phyloP scores from a whole-genome alignment of 495 filamentous ascomycete genomes.

The Penicillium manginii region DNA sequence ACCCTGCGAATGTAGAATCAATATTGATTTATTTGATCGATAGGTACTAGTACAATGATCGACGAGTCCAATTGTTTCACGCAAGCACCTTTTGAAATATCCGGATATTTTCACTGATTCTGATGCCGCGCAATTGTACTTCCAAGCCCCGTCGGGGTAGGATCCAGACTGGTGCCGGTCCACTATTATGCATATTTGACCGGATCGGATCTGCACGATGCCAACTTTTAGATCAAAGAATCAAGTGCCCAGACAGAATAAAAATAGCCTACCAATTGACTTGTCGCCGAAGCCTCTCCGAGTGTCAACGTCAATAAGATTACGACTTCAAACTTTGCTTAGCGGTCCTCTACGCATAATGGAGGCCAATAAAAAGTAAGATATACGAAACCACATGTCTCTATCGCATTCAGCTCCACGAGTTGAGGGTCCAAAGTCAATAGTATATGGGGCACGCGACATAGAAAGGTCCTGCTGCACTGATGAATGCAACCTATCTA shows the following conservation, averaged over 20 bases:
- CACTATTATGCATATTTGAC: too few species aligned
- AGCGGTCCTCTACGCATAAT: not conserved
- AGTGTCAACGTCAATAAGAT: slow-evolving; percentile 1
- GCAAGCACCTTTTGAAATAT: too few species aligned
- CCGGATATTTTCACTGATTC: too few species aligned
- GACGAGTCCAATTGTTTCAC: too few species aligned
- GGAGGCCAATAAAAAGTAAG: not conserved
- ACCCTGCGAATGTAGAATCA: too few species aligned
- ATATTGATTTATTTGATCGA: too few species aligned
- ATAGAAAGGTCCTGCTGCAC: too few species aligned
- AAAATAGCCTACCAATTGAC: not conserved
- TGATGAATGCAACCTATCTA: not conserved
- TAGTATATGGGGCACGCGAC: not conserved
- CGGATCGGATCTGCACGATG: not conserved
- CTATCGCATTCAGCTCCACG: not conserved
- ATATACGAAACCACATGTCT: not conserved
- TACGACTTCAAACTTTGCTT: not conserved
- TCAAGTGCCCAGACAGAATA: not conserved
- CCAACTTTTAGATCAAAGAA: not conserved
- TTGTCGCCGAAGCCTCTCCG: not conserved
- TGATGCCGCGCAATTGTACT: too few species aligned
- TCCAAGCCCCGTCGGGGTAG: too few species aligned
- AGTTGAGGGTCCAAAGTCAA: not conserved
- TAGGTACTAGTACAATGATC: too few species aligned
- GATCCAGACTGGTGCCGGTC: too few species aligned